Percentiles rank a stretch among this genome's conserved stretches.
Evolutionary conservation across 495 filamentous ascomycete species (phyloP).

Genomic region (Poronia punctata): DNA sequence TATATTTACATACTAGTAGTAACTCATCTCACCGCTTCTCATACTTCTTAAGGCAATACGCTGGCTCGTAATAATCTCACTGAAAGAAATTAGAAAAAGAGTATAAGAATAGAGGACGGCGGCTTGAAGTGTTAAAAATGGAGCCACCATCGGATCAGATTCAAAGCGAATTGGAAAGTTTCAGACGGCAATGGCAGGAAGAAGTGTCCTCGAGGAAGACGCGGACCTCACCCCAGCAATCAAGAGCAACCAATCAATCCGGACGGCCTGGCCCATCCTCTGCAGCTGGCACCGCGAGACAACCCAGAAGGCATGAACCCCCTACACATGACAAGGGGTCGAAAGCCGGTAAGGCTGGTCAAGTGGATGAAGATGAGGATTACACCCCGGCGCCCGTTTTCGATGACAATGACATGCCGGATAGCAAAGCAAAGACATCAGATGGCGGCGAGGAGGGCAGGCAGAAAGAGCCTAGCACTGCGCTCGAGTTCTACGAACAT

Average conservation of each 20-base stretch:
- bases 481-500: conserved; percentile 86
- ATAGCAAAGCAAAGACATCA: conserved; percentile 13
- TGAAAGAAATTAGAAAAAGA: too few species aligned
- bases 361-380: conserved; percentile 32
- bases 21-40: neutral
- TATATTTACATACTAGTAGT: neutral
- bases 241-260: conserved; percentile 6
- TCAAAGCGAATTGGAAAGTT: conserved; percentile 69
- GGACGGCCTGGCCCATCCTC: conserved; percentile 10
- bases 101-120: too few species aligned
- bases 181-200: conserved; percentile 75
- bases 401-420: conserved; percentile 22
- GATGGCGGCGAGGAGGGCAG: conserved; percentile 4
- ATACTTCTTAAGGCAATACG: neutral
- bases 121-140: conserved; percentile 4
- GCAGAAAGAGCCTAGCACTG: conserved; percentile 58
- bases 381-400: conserved; percentile 31
- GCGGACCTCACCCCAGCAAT: conserved; percentile 2
- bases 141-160: conserved; percentile 22
- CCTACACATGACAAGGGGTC: conserved; percentile 14
- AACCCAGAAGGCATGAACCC: conserved; percentile 17
- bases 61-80: neutral
- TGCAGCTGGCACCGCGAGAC: conserved; percentile 11
- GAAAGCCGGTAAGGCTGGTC: conserved; percentile 1
- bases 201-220: conserved; percentile 51